phyloP scores from a whole-genome alignment of 2,329 filamentous ascomycete genomes.

The Colletotrichum gigasporum region DNA sequence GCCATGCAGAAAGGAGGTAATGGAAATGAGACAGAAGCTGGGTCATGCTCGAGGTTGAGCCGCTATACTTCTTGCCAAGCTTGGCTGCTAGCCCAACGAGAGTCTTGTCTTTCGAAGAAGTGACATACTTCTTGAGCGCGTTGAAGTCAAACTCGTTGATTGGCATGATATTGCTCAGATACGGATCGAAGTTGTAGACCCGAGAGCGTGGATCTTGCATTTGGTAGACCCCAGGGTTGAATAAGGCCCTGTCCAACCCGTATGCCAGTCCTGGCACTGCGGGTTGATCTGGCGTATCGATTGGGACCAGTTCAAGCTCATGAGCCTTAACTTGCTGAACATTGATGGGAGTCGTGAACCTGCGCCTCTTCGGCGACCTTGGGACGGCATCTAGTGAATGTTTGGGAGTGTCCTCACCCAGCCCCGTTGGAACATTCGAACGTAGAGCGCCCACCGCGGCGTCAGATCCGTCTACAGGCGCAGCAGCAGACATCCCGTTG shows the following conservation, averaged over 20 bases:
- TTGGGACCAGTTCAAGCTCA: slow-evolving; percentile 40
- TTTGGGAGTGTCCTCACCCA: too few species aligned
- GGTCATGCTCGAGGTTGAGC: slow-evolving; percentile 98
- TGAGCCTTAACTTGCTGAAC: slow-evolving; percentile 3
- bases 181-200: slow-evolving; percentile 97
- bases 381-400: too few species aligned
- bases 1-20: slow-evolving; percentile 87
- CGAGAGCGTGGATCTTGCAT: slow-evolving; percentile 87
- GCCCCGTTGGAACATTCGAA: too few species aligned
- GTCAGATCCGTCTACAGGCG: background rate
- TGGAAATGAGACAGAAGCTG: slow-evolving; percentile 89
- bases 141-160: slow-evolving; percentile 92
- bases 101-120: slow-evolving; percentile 83
- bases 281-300: slow-evolving; percentile 43
- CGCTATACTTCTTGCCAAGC: slow-evolving; percentile 82
- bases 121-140: slow-evolving; percentile 86
- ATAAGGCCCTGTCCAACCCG: slow-evolving; percentile 87
- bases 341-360: background rate
- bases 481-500: background rate
- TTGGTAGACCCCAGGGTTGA: slow-evolving; percentile 93
- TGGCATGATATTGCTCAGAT: slow-evolving; percentile 92
- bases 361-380: background rate
- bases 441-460: too few species aligned
- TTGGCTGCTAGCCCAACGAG: slow-evolving; percentile 75
- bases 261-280: slow-evolving; percentile 72